Evolutionary conservation across 768 basidiomycete genomes (phyloP).

Genomic region (Leucogyrophana mollusca): DNA sequence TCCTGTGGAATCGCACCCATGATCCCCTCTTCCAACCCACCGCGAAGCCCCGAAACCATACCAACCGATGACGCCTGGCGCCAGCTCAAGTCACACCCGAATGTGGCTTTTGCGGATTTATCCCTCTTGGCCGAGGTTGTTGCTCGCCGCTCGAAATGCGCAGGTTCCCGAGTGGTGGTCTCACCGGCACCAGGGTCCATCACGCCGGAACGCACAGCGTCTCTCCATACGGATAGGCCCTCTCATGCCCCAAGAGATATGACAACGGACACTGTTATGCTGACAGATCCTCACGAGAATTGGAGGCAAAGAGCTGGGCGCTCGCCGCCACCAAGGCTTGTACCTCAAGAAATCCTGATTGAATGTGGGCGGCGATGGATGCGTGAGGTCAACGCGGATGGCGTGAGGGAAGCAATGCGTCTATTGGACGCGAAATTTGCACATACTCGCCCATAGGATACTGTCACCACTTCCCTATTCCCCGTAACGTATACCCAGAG

Average conservation of each 20-base stretch:
- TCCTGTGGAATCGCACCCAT: constrained; percentile 32
- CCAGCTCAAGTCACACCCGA: constrained; percentile 84
- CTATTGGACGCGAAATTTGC: constrained; percentile 67
- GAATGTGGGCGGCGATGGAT: constrained; percentile 61
- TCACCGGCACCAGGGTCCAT: constrained; percentile 50
- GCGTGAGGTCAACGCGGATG: constrained; percentile 69
- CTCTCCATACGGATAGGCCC: constrained; percentile 23
- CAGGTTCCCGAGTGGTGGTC: constrained; percentile 64
- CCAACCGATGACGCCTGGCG: constrained; percentile 84
- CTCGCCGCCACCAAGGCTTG: constrained; percentile 49
- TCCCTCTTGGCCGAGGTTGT: constrained; percentile 86
- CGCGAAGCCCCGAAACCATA: constrained; percentile 49
- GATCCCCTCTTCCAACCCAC: constrained; percentile 18
- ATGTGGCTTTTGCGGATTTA: constrained; percentile 82
- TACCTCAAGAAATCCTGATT: constrained; percentile 60
- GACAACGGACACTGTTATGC: constrained; percentile 36
- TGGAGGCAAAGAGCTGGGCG: constrained; percentile 45
- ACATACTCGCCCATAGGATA: constrained; percentile 26
- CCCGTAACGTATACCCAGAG: no score
- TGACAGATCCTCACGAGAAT: constrained; percentile 54
- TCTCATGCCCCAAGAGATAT: constrained; percentile 11
- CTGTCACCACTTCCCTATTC: no score
- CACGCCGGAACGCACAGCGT: constrained; percentile 45
- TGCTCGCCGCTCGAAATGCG: constrained; percentile 76
- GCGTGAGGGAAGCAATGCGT: constrained; percentile 72